A percentile compares a stretch with the other conserved stretches of the same genome.
Conservation (phyloP, 768 basidiomycete species). For the Psilocybe azurescens region DNA sequence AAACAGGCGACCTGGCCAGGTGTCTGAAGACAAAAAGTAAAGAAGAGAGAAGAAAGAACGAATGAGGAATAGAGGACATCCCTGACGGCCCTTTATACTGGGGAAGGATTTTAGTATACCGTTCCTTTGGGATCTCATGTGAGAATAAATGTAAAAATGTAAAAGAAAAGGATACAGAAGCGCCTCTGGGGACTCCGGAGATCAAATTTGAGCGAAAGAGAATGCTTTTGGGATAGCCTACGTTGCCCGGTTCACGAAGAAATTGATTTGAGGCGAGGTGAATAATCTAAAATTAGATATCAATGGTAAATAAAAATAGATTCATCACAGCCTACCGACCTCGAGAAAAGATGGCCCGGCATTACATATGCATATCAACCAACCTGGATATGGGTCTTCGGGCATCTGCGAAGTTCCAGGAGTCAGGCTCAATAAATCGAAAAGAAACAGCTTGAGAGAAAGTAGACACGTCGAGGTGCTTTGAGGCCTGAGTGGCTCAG, state of each 20-base stretch:
- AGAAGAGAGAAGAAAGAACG: constrained; percentile 33
- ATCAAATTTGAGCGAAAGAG: not conserved
- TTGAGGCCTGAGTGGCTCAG: not conserved
- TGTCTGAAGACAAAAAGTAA: constrained; percentile 28
- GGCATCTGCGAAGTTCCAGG: not conserved
- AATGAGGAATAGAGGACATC: constrained; percentile 17
- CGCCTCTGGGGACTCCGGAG: not conserved
- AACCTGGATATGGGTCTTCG: not conserved
- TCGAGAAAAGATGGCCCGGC: not conserved
- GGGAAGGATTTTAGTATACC: not conserved
- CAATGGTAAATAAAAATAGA: not conserved
- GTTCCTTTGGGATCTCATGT: constrained; percentile 1
- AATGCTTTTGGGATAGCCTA: not conserved
- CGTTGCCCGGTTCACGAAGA: not conserved
- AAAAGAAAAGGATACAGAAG: not conserved
- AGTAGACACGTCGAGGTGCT: not conserved
- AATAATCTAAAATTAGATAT: not conserved
- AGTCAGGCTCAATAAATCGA: not conserved
- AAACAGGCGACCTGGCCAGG: constrained; percentile 43
- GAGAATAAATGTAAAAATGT: not conserved
- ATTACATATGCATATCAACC: not conserved
- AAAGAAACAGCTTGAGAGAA: not conserved
- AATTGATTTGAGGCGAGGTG: not conserved
- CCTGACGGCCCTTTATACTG: constrained; percentile 13
- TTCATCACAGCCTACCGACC: not conserved